These are phyloP conservation scores for Pharnaceum exiguum DNA, from an alignment of 148 eudicot genomes.

Conservation along the genomic window DNA sequence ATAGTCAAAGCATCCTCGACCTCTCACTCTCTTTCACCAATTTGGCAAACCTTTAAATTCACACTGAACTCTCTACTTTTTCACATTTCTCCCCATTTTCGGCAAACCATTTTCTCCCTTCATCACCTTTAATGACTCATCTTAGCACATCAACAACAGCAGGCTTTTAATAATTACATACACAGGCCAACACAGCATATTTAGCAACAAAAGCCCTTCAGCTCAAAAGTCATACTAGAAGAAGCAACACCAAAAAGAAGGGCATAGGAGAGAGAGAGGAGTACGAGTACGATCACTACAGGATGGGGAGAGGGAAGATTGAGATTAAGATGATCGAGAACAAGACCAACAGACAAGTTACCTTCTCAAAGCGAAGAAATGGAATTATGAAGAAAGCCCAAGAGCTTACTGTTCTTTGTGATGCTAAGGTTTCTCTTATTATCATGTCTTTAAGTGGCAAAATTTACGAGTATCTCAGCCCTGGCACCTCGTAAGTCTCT, in stretches of 20 bases:
- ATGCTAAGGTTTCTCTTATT: constrained; percentile 49
- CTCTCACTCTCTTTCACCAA: constrained; percentile 10
- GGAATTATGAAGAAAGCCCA: constrained; percentile 64
- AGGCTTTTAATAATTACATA: background rate
- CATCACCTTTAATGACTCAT: background rate
- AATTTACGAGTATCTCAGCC: constrained; percentile 36
- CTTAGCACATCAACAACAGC: background rate
- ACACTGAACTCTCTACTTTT: constrained; percentile 6
- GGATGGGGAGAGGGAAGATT: constrained; percentile 53
- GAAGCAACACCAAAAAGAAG: background rate
- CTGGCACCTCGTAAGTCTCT: constrained; percentile 34
- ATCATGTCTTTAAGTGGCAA: constrained; percentile 44
- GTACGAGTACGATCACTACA: background rate
- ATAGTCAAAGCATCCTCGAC: background rate
- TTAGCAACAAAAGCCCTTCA: background rate
- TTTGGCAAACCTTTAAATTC: constrained; percentile 8
- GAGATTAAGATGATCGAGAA: constrained; percentile 58
- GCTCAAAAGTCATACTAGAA: background rate
- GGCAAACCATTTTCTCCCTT: background rate
- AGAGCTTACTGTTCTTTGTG: constrained; percentile 50
- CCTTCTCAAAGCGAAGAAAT: constrained; percentile 58
- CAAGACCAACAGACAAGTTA: constrained; percentile 53
- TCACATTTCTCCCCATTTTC: constrained; percentile 1
- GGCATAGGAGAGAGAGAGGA: background rate
- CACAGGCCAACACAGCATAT: too few relatives aligned